Percentiles rank a stretch among this genome's conserved stretches.
phyloP scores from a whole-genome alignment of 345 rosid genomes.

The Pistacia vera region DNA sequence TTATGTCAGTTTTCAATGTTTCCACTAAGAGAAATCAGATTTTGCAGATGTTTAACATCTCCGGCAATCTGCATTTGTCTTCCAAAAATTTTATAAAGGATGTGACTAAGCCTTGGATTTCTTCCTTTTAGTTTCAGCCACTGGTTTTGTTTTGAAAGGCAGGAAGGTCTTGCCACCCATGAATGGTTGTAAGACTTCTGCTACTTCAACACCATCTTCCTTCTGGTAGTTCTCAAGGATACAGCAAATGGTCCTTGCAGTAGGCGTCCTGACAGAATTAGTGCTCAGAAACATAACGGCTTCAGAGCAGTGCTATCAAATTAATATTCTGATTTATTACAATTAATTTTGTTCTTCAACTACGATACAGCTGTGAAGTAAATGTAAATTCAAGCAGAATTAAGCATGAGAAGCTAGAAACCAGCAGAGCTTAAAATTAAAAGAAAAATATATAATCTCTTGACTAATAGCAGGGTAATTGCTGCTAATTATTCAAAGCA shows the following conservation, averaged over 20 bases:
- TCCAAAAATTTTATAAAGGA: not conserved
- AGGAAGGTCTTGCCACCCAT: slow-evolving; percentile 76
- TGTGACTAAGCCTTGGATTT: slow-evolving; percentile 41
- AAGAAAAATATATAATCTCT: no score
- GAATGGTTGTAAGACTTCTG: slow-evolving; percentile 60
- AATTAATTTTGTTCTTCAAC: no score
- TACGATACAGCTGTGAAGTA: no score
- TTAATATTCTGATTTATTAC: no score
- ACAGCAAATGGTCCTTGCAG: slow-evolving; percentile 93
- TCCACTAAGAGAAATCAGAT: not conserved
- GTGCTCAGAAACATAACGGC: no score
- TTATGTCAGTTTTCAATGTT: not conserved
- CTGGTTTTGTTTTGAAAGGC: slow-evolving; percentile 76
- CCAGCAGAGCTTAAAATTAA: no score
- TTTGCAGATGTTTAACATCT: not conserved
- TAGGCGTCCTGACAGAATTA: no score
- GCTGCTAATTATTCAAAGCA: no score
- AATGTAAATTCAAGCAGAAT: no score
- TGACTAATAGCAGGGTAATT: no score
- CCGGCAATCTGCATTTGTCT: not conserved
- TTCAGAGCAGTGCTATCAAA: no score
- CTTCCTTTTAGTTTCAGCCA: slow-evolving; percentile 46
- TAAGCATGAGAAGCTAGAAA: no score
- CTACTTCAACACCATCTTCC: slow-evolving; percentile 81
- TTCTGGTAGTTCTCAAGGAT: slow-evolving; percentile 90